Evolutionary conservation across 2,329 filamentous ascomycete species (phyloP), one percentile per base, ranked within the genome.

Genomic region (Aspergillus aculeatinus): DNA sequence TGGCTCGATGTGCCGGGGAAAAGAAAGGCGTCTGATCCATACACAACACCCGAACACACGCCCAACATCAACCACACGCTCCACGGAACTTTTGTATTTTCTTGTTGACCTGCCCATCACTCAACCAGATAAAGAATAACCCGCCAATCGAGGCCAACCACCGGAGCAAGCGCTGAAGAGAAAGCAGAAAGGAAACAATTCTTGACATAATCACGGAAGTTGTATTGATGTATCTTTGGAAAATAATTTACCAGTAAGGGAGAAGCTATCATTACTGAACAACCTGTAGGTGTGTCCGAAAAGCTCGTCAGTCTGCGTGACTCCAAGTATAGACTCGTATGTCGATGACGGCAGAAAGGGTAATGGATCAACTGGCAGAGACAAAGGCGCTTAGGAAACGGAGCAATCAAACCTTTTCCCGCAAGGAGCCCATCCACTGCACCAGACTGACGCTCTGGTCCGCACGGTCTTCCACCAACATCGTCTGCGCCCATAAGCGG

Each of bases 401-500:
- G 64, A 51, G 58, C 47, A 48, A 49, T 68, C 82, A 79, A 77
- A 97, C 95, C 91, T 98, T 99, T 83, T 98, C 95, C 77, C 94
- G 85, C 77, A 99, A 79, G 70, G 86, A 88, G 59, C 92, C 92
- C 82, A 98, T 89, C 89, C 92, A 99, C 79, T 98, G 94, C 69
- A 89, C 89, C 72, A 95, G 88, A 74, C 93, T 96, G 79, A 96
- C 88, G 53, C 92, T 89, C 79, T 97, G 92, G 74, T 99, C 95
- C 58, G 94, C 92, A 66, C 94, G 84, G 78, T 99, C 95, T 78
- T 99, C 95, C 51, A 99, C 89, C 70, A 99, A 81, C 77, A 98
- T 82, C 48, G 95, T 97, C 82, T 97, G 94, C 49, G 95, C 95
- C 95, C 95, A 99, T 64, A 98, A 81, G 79, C 96, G 93, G 75